Base-by-base conservation (phyloP, 23 red algal species). In the Gracilaria vermiculophylla region DNA sequence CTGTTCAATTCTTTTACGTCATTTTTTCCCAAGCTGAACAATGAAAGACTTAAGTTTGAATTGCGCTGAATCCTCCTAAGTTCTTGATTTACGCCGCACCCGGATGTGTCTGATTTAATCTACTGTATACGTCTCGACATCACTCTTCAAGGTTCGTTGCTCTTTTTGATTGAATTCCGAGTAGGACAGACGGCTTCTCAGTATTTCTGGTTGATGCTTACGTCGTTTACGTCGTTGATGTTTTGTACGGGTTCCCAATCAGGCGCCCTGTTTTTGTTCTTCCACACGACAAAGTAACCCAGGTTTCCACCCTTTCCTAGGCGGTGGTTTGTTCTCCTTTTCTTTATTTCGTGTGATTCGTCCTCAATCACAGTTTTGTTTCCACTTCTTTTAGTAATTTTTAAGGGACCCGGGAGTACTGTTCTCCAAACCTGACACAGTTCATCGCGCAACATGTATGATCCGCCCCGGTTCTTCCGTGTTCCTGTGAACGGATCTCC, bases 181-280 rank as follows among this genome's bases (percentile, higher is more conserved):
- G 75, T 55, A 53, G 51, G 75, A 79, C 75, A 49, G 75, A 55
- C 75, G 48, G 75, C 24, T 16, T 79, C 57, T 49, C 75, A 79
- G 32, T 79, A 79, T 19, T 31, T 12, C 6, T 49, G 75, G 19
- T 57, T 79, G 3, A 80, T 58, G 17, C 47, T 15, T 2, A 80
- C 76, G 36, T n/a, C n/a, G n/a, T n/a, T n/a, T n/a, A n/a, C n/a
- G n/a, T 80, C 53, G 24, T 80, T 80, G 32, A 80, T 62, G 21
- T 62, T 80, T 23, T 62, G 25, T 8, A 80, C 76, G 3, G 51
- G 76, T 62, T 80, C 52, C 53, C 76, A 58, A 16, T 23, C 52
- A 8, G 53, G 27, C 20, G 33, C 12, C 20, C 60, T 39, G 13
- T 39, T 19, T 23, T 62, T 80, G 50, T 80, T 37, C 25, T 62